Conservation (phyloP, 2,329 filamentous ascomycete genomes). For the Leptographium radiaticola region DNA sequence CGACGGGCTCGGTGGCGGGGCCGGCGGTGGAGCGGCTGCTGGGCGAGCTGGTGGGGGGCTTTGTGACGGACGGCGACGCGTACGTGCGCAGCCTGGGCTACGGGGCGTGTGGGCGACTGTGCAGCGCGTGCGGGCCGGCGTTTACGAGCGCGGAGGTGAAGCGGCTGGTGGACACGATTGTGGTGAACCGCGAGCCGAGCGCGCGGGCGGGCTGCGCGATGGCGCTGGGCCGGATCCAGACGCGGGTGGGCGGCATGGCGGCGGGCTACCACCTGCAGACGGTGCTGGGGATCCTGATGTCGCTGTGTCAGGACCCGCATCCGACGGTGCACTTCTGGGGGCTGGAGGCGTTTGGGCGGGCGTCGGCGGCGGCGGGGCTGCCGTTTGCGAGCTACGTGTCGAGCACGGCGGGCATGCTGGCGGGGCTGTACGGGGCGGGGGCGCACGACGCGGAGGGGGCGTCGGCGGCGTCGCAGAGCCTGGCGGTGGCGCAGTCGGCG, state of each 20-base stretch:
- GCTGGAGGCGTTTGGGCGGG: conserved; percentile 71
- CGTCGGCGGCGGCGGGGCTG: conserved; percentile 83
- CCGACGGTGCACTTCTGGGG: conserved; percentile 96
- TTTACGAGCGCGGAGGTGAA: conserved; percentile 83
- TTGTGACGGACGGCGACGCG: conserved; percentile 72
- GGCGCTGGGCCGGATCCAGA: conserved; percentile 84
- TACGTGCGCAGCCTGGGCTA: conserved; percentile 78
- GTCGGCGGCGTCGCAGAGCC: conserved; percentile 73
- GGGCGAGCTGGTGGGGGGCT: conserved; percentile 58
- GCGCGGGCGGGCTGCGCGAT: conserved; percentile 89
- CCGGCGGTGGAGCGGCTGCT: conserved; percentile 70
- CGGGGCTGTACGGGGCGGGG: conserved; percentile 83
- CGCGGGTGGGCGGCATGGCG: conserved; percentile 93
- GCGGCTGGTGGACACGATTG: conserved; percentile 83
- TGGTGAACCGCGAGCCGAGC: conserved; percentile 84
- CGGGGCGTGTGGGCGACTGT: conserved; percentile 73
- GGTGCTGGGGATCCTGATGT: conserved; percentile 97
- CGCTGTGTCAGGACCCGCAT: conserved; percentile 87
- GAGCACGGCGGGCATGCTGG: conserved; percentile 83
- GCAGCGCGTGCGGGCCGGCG: conserved; percentile 68
- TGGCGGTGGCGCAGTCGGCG: conserved; percentile 75
- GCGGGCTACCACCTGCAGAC: conserved; percentile 93
- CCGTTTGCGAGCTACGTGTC: conserved; percentile 86
- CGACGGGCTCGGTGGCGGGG: conserved; percentile 60
- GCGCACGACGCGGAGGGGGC: conserved; percentile 77